Evolutionary conservation across 257 asterid genomes (phyloP), one percentile per base, ranked within the genome.

Genomic region (Salvia hispanica): DNA sequence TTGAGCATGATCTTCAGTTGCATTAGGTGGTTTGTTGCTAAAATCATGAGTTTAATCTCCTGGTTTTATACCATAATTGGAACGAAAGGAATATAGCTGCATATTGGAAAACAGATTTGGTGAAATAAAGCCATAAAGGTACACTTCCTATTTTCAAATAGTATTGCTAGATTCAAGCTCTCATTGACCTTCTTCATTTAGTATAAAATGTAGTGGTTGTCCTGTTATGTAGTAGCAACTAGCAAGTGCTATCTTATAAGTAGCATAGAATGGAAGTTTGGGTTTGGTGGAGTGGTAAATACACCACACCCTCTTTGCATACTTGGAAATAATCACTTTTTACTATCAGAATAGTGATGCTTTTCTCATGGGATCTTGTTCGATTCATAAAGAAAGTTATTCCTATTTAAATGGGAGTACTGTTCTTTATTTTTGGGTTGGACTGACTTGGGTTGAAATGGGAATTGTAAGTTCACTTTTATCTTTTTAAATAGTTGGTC

Each of bases 181-280:
- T 6, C 9, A 40, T 7, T 25, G 31, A 45, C 37, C 59, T 42
- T 51, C 50, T 7, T 39, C 43, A 55, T 74, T 43, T 62, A 46
- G 4, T 34, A 63, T 21, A n/a, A 5, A 40, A 60, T 51, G 12
- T 57, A 50, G 36, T 51, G 14, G 36, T 12, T 6, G 15, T 39
- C 63, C 62, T 65, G 54, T 47, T 25, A 36, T 40, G 14, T 42
- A 58, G 66, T 25, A 25, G 2, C 67, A 25, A 58, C 61, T 25
- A 25, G 2, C 67, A 25, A 14, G 18, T 71, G 45, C 37, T 6
- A 39, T 39, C 43, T 39, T 39, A 39, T 40, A n/a, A n/a, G n/a
- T n/a, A 7, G 45, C 61, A 28, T 5, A 34, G 37, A 34, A 42
- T 37, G n/a, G 36, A 40, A 18, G 44, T 25, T 37, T 67, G 52